Evolutionary conservation across 2,329 filamentous ascomycete genomes (phyloP), one percentile per base, ranked within the genome.

Genomic region (Phialocephala subalpina): DNA sequence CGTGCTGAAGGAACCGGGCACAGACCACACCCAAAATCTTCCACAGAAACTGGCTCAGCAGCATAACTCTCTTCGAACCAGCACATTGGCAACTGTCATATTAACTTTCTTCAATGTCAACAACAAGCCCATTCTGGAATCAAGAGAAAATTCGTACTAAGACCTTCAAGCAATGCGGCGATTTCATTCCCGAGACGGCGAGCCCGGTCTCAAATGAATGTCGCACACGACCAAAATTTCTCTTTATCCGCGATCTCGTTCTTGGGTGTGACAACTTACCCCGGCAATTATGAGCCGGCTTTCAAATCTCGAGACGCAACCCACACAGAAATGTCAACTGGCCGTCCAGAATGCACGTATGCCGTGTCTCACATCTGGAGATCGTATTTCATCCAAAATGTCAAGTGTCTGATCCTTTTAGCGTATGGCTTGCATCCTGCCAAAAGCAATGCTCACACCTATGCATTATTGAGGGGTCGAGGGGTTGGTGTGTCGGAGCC

Each of bases 301-400:
- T 18, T 18, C 11, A 6, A 27, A 16, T 33, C 18, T 14, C 49
- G 49, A 53, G 49, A 53, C 49, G 22, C 49, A 49, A 7, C 11
- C 20, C 45, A 22, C 4, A 49, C 45, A 25, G 3, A 49, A 11
- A 25, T 9, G 49, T 33, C 14, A 29, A 18, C 11, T 53, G 22
- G 11, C 25, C 22, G 22, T 18, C 3, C 49, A 53, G 22, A 4
- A 33, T 29, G 16, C 49, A 14, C 2, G 14, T 25, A 14, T 3
- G 18, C 22, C 9, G 25, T 53, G 49, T 53, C 49, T 53, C 49
- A 53, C 29, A 14, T 33, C 14, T 16, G 49, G 25, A 53, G 25
- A 53, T 53, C 49, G 9, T 3, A 14, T 53, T 53, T 53, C 25
- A 53, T 53, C 49, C 49, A 53, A 53, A 29, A 53, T 53, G 25